A percentile compares a stretch with the other conserved stretches of the same genome.
Evolutionary conservation across 345 rosid species (phyloP).

Genomic region (Bruguiera sexangula): DNA sequence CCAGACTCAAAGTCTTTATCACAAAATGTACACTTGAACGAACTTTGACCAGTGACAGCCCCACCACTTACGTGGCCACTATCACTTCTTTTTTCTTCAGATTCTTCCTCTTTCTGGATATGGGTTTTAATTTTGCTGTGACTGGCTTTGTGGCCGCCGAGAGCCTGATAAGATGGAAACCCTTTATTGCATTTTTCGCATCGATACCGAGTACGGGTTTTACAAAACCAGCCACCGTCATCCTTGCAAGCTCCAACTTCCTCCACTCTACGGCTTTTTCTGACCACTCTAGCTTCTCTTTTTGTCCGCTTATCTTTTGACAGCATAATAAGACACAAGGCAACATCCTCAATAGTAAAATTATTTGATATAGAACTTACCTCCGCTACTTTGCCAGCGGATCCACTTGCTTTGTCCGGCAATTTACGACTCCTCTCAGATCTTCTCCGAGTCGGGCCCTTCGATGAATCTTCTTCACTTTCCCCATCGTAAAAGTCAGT

Average conservation of each 20-base stretch:
- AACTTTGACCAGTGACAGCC: background rate
- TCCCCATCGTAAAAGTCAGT: conserved; percentile 3
- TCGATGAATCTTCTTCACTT: conserved; percentile 27
- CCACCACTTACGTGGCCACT: background rate
- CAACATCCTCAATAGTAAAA: conserved; percentile 33
- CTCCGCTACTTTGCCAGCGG: background rate
- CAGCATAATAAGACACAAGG: conserved; percentile 32
- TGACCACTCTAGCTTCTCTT: background rate
- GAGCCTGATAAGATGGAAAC: conserved; percentile 32
- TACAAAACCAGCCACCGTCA: conserved; percentile 4
- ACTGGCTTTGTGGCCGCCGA: conserved; percentile 34
- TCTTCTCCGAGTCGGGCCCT: conserved; percentile 18
- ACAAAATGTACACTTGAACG: conserved; percentile 44
- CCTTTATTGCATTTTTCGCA: conserved; percentile 29
- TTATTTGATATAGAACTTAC: conserved; percentile 30
- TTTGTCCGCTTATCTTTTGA: conserved; percentile 6
- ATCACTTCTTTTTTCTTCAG: background rate
- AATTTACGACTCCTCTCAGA: conserved; percentile 22
- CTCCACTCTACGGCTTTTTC: background rate
- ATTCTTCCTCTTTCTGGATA: background rate
- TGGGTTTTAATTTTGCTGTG: conserved; percentile 16
- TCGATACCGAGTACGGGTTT: background rate
- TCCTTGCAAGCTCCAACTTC: background rate
- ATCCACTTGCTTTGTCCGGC: background rate
- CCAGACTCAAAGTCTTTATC: conserved; percentile 49